These are phyloP conservation scores for Elymus sibiricus DNA, from an alignment of 176 grass and related monocot genomes.

Conservation along the genomic window DNA sequence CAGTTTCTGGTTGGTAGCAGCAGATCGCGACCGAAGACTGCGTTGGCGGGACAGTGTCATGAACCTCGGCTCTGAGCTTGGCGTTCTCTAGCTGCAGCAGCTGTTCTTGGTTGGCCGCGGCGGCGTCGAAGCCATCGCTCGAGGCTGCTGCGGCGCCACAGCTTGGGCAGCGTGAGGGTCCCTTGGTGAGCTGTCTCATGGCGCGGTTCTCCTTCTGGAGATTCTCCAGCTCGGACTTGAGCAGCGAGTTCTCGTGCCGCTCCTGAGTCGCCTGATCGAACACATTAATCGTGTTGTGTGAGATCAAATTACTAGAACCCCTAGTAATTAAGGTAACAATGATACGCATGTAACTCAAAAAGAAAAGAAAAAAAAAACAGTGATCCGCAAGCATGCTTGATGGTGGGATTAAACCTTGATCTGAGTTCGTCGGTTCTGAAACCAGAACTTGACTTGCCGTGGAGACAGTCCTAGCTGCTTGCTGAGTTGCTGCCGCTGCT, in stretches of 20 bases:
- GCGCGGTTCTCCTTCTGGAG: slow-evolving; percentile 63
- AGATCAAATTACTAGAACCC: neutral
- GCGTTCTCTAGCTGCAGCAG: slow-evolving; percentile 63
- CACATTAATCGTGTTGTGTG: neutral
- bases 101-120: slow-evolving; percentile 38
- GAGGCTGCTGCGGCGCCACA: slow-evolving; percentile 44
- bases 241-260: slow-evolving; percentile 78
- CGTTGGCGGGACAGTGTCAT: too few relatives aligned
- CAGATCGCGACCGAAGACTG: neutral
- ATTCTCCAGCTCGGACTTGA: slow-evolving; percentile 82
- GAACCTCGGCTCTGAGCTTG: slow-evolving; percentile 67
- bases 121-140: neutral
- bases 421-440: slow-evolving; percentile 86
- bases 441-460: slow-evolving; percentile 96
- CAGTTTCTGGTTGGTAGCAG: neutral
- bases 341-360: too few relatives aligned
- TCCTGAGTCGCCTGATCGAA: slow-evolving; percentile 65
- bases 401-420: slow-evolving; percentile 34
- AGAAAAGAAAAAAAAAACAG: too few relatives aligned
- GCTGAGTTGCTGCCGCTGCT: slow-evolving; percentile 69
- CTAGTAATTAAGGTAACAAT: too few relatives aligned
- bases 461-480: slow-evolving; percentile 66
- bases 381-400: too few relatives aligned
- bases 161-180: slow-evolving; percentile 40
- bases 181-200: slow-evolving; percentile 54